Conservation (phyloP, 768 basidiomycete genomes). For the Panellus pusillus region DNA sequence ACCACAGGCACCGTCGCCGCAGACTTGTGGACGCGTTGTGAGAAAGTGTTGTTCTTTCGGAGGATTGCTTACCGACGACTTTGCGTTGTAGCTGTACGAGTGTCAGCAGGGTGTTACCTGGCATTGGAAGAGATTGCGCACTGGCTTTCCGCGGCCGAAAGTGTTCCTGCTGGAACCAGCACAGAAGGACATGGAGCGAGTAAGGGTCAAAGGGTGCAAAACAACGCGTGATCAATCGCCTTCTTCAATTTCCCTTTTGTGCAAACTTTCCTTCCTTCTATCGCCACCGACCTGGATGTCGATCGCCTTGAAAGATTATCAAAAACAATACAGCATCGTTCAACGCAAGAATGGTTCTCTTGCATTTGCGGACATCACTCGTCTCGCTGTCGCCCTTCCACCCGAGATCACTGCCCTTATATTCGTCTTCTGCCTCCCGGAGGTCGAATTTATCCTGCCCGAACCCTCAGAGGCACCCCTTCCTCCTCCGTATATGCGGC, state of each 20-base stretch:
- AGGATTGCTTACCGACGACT: conserved; percentile 14
- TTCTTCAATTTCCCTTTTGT: no score
- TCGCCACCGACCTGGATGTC: no score
- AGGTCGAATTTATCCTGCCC: conserved; percentile 5
- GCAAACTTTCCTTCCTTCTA: no score
- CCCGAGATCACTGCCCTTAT: conserved; percentile 9
- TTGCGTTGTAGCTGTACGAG: conserved; percentile 17
- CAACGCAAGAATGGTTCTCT: neutral
- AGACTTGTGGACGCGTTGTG: conserved; percentile 50
- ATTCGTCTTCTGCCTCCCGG: conserved; percentile 8
- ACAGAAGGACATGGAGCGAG: no score
- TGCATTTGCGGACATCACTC: neutral
- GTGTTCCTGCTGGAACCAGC: conserved; percentile 12
- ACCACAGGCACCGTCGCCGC: conserved; percentile 97
- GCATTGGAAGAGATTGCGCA: conserved; percentile 27
- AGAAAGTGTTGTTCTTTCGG: neutral
- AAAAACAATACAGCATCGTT: neutral
- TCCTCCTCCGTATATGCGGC: conserved; percentile 7
- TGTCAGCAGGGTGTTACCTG: neutral
- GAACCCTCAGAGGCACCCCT: conserved; percentile 2
- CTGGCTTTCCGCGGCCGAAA: conserved; percentile 59
- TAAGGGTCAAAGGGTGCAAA: no score
- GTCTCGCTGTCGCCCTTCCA: conserved; percentile 8
- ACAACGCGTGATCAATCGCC: no score
- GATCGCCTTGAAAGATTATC: neutral